Evolutionary conservation across 2,329 filamentous ascomycete genomes (phyloP), one percentile per base, ranked within the genome.

Genomic region (Cladosporium sp.): DNA sequence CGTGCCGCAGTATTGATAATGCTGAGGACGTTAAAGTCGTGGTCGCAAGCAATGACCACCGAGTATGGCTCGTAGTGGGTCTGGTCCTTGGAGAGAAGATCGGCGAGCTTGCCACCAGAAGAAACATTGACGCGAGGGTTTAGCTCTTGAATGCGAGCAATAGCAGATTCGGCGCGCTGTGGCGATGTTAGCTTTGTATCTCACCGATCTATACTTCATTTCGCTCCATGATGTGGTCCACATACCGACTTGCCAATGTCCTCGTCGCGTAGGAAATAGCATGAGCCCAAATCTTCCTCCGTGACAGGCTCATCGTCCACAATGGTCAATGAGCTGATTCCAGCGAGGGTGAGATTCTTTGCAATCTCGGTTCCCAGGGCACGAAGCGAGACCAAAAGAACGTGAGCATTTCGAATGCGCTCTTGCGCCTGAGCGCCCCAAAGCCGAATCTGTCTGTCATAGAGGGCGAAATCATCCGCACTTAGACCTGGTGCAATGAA

Each of bases 371-470:
- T 95, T 58, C 89, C 91, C 15, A 99, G 83, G 0, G 89, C 91
- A 69, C 89, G 90, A 73, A 96, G 85, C 28, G 87, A 91, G 64
- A 99, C 87, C 61, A 99, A 84, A 45, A 97, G 86, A 65, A 99
- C 88, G 68, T 91, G 91, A 59, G 94, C 91, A 59, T 83, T 89
- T 66, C 93, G 90, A 58, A 99, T 91, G n/a, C 62, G 64, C 71
- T 96, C 89, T 73, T 99, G 94, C 6, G 94, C 94, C 68, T 94
- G 87, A 69, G 97, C 90, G 42, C 94, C 94, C 94, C 94, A 99
- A 28, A 99, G 85, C 55, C 94, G 88, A 68, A 99, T 97, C 73
- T 99, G 94, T 50, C 94, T 87, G 75, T 99, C 94, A 72, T 99
- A 99, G 5, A 97, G 85, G 13, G 93, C 94, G 68, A 97, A 96